Evolutionary conservation across 176 grass and related monocot genomes (phyloP).

Genomic region (Oryza glumipatula): DNA sequence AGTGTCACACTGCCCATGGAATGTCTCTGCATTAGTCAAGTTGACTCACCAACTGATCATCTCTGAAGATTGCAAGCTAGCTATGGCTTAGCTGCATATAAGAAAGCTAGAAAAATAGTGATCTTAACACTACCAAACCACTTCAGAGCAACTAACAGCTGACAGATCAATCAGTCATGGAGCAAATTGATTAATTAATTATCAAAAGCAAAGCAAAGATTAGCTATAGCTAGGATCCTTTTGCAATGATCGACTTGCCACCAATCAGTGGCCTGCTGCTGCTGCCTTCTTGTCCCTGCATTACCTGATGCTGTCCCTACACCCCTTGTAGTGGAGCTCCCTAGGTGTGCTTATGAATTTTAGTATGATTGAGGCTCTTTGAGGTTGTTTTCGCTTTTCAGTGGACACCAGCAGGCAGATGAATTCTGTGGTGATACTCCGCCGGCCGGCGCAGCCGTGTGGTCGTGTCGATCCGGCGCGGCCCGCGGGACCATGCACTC

Average conservation of each 20-base stretch:
- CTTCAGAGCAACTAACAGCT: conserved; percentile 1
- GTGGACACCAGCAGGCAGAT: conserved; percentile 8
- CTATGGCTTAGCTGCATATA: background rate
- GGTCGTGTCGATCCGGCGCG: conserved; percentile 17
- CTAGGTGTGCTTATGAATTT: background rate
- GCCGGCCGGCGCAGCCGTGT: conserved; percentile 21
- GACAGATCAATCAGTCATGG: background rate
- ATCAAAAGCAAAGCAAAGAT: background rate
- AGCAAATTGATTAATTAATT: background rate
- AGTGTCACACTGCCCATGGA: background rate
- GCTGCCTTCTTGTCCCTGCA: conserved; percentile 1
- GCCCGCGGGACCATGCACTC: background rate
- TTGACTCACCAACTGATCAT: background rate
- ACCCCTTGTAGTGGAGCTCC: background rate
- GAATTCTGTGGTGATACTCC: conserved; percentile 3
- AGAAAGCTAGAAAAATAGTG: background rate
- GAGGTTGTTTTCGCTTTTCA: background rate
- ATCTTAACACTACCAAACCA: background rate
- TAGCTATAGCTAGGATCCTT: background rate
- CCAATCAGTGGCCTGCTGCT: background rate
- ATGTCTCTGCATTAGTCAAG: background rate
- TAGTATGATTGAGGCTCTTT: background rate
- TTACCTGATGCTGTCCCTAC: conserved; percentile 13
- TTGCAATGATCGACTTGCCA: conserved; percentile 17
- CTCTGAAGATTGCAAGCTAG: conserved; percentile 26